Percentiles rank a stretch among this genome's conserved stretches.
phyloP scores from a whole-genome alignment of 345 rosid species.

The Raphanus raphanistrum region DNA sequence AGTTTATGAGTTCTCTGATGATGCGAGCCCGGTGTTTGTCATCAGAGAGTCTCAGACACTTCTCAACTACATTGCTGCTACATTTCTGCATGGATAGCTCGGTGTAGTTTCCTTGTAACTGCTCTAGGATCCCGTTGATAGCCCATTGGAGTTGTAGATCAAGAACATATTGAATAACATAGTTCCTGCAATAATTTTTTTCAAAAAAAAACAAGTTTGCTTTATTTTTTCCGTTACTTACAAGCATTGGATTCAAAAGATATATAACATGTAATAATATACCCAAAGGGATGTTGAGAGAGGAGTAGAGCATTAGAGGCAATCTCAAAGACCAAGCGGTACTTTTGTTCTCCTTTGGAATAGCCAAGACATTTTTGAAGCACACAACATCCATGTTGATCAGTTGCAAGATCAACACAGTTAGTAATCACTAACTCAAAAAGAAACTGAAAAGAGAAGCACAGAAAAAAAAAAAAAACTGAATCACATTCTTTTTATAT shows the following conservation, averaged over 20 bases:
- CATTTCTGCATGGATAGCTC: slow-evolving; percentile 83
- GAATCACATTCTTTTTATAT: background rate
- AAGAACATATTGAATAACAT: slow-evolving; percentile 70
- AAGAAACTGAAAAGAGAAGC: slow-evolving; percentile 52
- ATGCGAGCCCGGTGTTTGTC: slow-evolving; percentile 50
- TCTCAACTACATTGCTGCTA: slow-evolving; percentile 91
- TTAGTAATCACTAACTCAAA: slow-evolving; percentile 63
- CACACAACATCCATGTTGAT: slow-evolving; percentile 79
- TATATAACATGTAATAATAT: slow-evolving; percentile 19
- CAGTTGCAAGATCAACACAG: slow-evolving; percentile 76
- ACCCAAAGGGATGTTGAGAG: slow-evolving; percentile 82
- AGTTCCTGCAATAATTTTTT: slow-evolving; percentile 50
- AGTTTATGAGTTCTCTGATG: slow-evolving; percentile 57
- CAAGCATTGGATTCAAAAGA: background rate
- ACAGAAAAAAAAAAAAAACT: background rate
- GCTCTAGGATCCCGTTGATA: slow-evolving; percentile 50
- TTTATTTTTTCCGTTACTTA: background rate
- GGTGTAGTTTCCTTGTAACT: slow-evolving; percentile 64
- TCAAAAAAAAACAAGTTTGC: background rate
- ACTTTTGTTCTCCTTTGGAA: slow-evolving; percentile 53
- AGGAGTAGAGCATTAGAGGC: slow-evolving; percentile 68
- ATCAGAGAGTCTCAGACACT: slow-evolving; percentile 59
- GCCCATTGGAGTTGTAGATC: slow-evolving; percentile 70
- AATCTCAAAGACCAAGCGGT: slow-evolving; percentile 51
- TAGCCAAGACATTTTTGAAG: slow-evolving; percentile 72